Percentiles rank a stretch among this genome's conserved stretches.
Conservation (phyloP, 441 rosid genomes). For the Pelargonium fulgidum region DNA sequence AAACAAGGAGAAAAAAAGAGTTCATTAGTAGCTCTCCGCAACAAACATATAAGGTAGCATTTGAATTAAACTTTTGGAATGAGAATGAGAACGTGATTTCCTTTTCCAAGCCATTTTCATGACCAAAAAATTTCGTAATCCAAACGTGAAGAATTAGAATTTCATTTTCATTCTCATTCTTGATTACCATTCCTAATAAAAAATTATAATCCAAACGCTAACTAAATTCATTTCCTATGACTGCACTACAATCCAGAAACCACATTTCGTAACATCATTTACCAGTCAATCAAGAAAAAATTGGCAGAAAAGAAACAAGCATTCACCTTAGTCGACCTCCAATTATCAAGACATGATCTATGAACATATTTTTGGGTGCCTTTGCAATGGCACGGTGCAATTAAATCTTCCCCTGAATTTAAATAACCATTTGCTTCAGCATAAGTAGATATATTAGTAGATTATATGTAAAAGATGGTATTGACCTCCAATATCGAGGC, state of each 20-base stretch:
- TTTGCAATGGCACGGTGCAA: conserved; percentile 94
- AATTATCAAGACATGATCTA: conserved; percentile 90
- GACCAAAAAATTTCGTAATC: conserved; percentile 1
- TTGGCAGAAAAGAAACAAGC: conserved; percentile 13
- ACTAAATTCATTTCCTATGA: no score
- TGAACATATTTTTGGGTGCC: conserved; percentile 99
- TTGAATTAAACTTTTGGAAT: no score
- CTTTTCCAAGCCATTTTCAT: no score
- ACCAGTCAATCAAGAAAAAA: conserved; percentile 15
- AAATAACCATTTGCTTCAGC: conserved; percentile 19
- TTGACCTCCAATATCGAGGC: conserved; percentile 88
- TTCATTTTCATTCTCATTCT: no score
- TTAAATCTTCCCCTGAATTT: conserved; percentile 79
- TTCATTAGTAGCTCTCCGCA: conserved; percentile 14
- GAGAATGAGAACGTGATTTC: no score
- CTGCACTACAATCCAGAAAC: background rate
- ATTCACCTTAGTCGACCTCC: conserved; percentile 97
- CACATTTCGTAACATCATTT: conserved; percentile 11
- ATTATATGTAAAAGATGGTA: conserved; percentile 8
- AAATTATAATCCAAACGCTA: no score
- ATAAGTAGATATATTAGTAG: conserved; percentile 3
- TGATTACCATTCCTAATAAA: no score
- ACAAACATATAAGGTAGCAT: conserved; percentile 5
- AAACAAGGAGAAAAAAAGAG: conserved; percentile 25
- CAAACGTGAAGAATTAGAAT: no score